Evolutionary conservation across 768 basidiomycete genomes (phyloP).

Genomic region (Artomyces pyxidatus): DNA sequence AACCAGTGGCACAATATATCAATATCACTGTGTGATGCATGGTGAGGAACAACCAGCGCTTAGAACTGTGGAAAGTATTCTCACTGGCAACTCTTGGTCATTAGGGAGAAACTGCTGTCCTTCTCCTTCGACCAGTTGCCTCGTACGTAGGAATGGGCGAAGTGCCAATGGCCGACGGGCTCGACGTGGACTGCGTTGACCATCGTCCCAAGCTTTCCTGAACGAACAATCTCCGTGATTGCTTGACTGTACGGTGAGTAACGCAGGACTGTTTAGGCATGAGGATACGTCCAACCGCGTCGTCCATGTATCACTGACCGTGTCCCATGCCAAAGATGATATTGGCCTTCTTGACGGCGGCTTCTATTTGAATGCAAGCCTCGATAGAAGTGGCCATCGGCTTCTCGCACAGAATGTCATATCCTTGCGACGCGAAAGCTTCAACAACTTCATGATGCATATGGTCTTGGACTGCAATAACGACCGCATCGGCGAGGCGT

Average conservation of each 20-base stretch:
- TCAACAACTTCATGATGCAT: slow-evolving; percentile 69
- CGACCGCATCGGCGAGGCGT: slow-evolving; percentile 73
- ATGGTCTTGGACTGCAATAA: slow-evolving; percentile 74
- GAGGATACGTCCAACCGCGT: too few relatives aligned
- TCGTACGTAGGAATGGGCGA: slow-evolving; percentile 84
- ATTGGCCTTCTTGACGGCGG: slow-evolving; percentile 57
- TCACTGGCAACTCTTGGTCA: slow-evolving; percentile 90
- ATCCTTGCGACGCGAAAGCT: slow-evolving; percentile 74
- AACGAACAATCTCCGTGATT: slow-evolving; percentile 60
- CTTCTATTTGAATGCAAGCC: slow-evolving; percentile 71
- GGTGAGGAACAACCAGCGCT: background rate
- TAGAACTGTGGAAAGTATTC: slow-evolving; percentile 19
- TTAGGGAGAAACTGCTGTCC: slow-evolving; percentile 68
- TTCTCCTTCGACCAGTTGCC: slow-evolving; percentile 71
- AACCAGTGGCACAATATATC: slow-evolving; percentile 79
- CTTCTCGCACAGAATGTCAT: slow-evolving; percentile 89
- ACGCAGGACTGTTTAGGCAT: slow-evolving; percentile 58
- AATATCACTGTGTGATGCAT: slow-evolving; percentile 52
- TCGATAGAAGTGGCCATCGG: slow-evolving; percentile 75
- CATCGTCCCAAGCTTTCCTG: slow-evolving; percentile 64
- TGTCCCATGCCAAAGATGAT: slow-evolving; percentile 85
- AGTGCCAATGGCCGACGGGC: slow-evolving; percentile 82
- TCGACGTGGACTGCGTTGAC: slow-evolving; percentile 82
- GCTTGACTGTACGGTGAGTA: slow-evolving; percentile 80
- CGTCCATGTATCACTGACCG: slow-evolving; percentile 35